phyloP scores from a whole-genome alignment of 106 monocot genomes.

The Iris macrosiphon region DNA sequence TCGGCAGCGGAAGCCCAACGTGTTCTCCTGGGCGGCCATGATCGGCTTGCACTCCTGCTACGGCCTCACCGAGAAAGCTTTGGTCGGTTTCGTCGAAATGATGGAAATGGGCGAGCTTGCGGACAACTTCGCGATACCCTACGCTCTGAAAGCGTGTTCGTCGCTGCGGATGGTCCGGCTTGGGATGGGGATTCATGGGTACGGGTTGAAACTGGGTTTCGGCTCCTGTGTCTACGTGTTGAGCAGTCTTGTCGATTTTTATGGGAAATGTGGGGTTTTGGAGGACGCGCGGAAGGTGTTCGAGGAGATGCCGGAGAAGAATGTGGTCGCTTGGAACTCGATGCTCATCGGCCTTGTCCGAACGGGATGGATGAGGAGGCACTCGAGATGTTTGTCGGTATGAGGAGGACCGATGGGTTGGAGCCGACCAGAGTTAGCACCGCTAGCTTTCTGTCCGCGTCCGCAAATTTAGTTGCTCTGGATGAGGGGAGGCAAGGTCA shows the following conservation, averaged over 20 bases:
- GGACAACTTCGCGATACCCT: conserved; percentile 40
- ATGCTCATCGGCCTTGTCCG: conserved; percentile 25
- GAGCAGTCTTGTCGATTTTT: conserved; percentile 48
- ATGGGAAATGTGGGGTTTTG: conserved; percentile 39
- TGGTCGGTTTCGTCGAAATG: conserved; percentile 32
- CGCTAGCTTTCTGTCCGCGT: conserved; percentile 33
- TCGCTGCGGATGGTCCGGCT: conserved; percentile 11
- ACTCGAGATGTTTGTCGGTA: conserved; percentile 22
- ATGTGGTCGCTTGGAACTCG: conserved; percentile 45
- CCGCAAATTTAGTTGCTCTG: conserved; percentile 25
- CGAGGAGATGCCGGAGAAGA: conserved; percentile 46
- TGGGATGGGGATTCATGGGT: conserved; percentile 36
- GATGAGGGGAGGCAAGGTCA: conserved; percentile 42
- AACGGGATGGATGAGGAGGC: conserved; percentile 30
- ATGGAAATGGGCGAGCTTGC: conserved; percentile 20
- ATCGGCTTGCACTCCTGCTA: conserved; percentile 28
- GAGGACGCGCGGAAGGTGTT: conserved; percentile 33
- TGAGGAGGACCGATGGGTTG: conserved; percentile 27
- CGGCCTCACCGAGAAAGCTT: conserved; percentile 21
- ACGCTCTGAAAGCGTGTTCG: conserved; percentile 40
- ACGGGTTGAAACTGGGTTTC: conserved; percentile 33
- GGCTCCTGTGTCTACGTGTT: conserved; percentile 28
- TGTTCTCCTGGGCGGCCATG: conserved; percentile 51
- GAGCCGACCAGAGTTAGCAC: conserved; percentile 36
- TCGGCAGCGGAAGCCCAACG: conserved; percentile 23